A percentile compares a stretch with the other conserved stretches of the same genome.
Evolutionary conservation across 768 basidiomycete genomes (phyloP).

Genomic region (Galerina sulciceps): DNA sequence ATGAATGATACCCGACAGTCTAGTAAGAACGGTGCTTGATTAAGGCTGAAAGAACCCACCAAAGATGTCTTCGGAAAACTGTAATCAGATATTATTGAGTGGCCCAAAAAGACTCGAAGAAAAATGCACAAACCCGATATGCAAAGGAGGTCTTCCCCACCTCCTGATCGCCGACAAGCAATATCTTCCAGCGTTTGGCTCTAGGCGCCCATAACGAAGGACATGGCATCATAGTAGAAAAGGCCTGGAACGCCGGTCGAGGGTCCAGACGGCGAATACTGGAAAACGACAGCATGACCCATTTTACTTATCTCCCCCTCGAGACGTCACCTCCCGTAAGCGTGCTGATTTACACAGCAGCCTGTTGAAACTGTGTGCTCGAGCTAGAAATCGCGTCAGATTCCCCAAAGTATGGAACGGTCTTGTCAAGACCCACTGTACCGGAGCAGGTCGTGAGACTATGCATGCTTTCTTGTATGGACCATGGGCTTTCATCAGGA

Average conservation of each 20-base stretch:
- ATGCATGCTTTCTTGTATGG: not conserved
- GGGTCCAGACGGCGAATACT: slow-evolving; percentile 8
- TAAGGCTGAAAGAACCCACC: slow-evolving; percentile 7
- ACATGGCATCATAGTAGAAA: slow-evolving; percentile 15
- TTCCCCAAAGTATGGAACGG: slow-evolving; percentile 2
- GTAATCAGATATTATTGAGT: not conserved
- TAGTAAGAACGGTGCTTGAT: no score
- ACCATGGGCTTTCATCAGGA: no score
- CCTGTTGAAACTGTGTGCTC: not conserved
- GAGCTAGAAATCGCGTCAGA: not conserved
- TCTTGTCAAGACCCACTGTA: not conserved
- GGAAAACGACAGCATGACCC: not conserved
- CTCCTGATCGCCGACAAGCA: slow-evolving; percentile 29
- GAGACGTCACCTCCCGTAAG: not conserved
- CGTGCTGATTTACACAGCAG: not conserved
- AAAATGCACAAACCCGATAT: slow-evolving; percentile 21
- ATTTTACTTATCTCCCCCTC: slow-evolving; percentile 2
- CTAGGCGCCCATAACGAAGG: slow-evolving; percentile 14
- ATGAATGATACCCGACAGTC: no score
- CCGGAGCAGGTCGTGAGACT: slow-evolving; percentile 13
- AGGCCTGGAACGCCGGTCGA: slow-evolving; percentile 2
- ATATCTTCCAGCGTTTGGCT: slow-evolving; percentile 25
- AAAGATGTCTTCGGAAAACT: slow-evolving; percentile 25
- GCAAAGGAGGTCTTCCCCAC: slow-evolving; percentile 36
- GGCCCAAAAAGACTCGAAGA: not conserved